phyloP scores from a whole-genome alignment of 1,284 basidiomycete species.

The Coniferiporia sulphurascens region DNA sequence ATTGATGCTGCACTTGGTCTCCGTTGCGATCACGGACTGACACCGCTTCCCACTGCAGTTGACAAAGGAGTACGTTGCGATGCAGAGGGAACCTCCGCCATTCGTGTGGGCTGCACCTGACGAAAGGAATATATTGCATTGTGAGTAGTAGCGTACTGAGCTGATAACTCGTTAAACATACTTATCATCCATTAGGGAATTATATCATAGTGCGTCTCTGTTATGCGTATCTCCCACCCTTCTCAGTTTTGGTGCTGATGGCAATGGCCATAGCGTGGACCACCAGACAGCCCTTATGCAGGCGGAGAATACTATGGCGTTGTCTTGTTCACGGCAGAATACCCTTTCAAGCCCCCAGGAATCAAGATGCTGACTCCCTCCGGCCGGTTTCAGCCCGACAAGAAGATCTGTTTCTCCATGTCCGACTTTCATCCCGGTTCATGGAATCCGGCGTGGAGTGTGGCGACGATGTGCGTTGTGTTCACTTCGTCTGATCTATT shows the following conservation, averaged over 20 bases:
- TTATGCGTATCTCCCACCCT: not conserved
- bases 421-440: constrained; percentile 90
- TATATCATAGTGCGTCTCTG: constrained; percentile 70
- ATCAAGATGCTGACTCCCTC: constrained; percentile 98
- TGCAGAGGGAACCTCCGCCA: constrained; percentile 92
- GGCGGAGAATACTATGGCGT: constrained; percentile 94
- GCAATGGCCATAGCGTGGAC: constrained; percentile 63
- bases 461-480: constrained; percentile 77
- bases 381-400: constrained; percentile 88
- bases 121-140: constrained; percentile 92
- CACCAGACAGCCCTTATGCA: constrained; percentile 87
- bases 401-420: constrained; percentile 96
- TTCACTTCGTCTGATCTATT: not conserved
- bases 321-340: constrained; percentile 85
- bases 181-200: constrained; percentile 58
- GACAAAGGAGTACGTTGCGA: constrained; percentile 84
- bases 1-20: constrained; percentile 9
- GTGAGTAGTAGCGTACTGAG: constrained; percentile 42
- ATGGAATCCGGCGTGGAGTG: constrained; percentile 93
- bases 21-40: constrained; percentile 14
- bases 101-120: constrained; percentile 93
- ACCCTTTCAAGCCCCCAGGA: constrained; percentile 92
- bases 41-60: constrained; percentile 43
- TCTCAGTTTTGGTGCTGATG: constrained; percentile 14
- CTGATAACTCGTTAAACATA: constrained; percentile 4